Conservation (phyloP, 2,329 filamentous ascomycete genomes). For the Fusarium citri region DNA sequence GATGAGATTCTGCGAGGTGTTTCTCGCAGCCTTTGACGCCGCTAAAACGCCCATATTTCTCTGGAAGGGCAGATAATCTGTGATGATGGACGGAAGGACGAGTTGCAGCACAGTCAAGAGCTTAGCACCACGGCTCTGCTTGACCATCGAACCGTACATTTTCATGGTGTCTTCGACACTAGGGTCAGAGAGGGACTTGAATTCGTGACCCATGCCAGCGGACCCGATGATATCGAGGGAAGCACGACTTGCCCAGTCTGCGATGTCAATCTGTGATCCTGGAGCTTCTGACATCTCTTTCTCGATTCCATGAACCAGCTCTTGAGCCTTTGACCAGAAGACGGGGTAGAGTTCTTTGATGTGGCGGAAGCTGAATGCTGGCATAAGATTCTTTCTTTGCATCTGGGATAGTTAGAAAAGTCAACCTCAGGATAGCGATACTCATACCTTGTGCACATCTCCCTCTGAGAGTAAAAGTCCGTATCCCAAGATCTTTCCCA, state of each 20-base stretch:
- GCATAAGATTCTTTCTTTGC: constrained; percentile 37
- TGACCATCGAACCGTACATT: constrained; percentile 44
- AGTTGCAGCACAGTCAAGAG: constrained; percentile 26
- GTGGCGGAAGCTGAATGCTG: constrained; percentile 36
- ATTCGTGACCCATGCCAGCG: constrained; percentile 50
- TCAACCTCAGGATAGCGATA: rapidly evolving
- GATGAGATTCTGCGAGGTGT: constrained; percentile 49
- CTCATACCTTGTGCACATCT: constrained; percentile 22
- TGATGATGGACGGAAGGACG: constrained; percentile 26
- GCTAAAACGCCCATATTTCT: constrained; percentile 31
- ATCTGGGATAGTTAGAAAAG: constrained; percentile 1
- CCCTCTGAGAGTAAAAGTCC: constrained; percentile 18
- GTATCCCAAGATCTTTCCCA: constrained; percentile 29
- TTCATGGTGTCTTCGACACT: constrained; percentile 48
- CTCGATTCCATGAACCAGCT: constrained; percentile 11
- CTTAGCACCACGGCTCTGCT: constrained; percentile 41
- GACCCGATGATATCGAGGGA: constrained; percentile 53
- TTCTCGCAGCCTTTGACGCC: constrained; percentile 22
- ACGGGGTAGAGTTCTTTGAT: constrained; percentile 35
- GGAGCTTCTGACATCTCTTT: not conserved
- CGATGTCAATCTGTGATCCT: constrained; percentile 12
- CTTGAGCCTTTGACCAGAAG: constrained; percentile 29
- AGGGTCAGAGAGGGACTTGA: constrained; percentile 49
- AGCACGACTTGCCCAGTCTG: constrained; percentile 34
- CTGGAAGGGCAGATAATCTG: constrained; percentile 31